Base-by-base conservation (phyloP, 495 filamentous ascomycete species). In the Aspergillus ostianus region DNA sequence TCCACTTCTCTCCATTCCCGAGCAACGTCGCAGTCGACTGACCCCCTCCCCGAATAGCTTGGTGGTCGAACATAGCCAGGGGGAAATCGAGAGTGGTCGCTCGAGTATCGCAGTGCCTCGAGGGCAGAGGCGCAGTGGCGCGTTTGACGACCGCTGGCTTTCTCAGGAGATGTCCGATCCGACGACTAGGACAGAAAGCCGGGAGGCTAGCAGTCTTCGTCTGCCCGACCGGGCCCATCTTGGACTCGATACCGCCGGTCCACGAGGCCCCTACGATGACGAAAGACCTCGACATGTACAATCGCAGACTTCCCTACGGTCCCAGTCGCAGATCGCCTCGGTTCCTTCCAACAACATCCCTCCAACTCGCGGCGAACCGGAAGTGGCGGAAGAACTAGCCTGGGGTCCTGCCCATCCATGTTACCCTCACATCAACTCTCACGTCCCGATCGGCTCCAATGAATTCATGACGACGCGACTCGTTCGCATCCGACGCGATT, bases 371-470 rank as follows among this genome's bases (percentile, higher is more conserved):
- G 85, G 84, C 46, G 84, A 86, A 74, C 58, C 68, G 8, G 77
- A 77, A 29, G 69, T 75, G 26, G 73, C 75, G 15, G 78, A 82
- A 44, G 82, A 85, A 44, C 73, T 82, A 55, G 74, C 82, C 20
- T 97, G 92, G 92, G 91, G 91, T 3, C 91, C 92, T 20, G 85
- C 87, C 20, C 93, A 97, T 67, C 92, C 92, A 6, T 96, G 92
- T 71, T 96, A 86, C 69, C 93, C 93, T 47, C 94, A 99, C 72
- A 79, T 88, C 55, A 99, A 99, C 70, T 91, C 93, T 0, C 91
- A 96, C 70, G 90, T 97, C 18, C 90, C 93, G 2, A 68, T 89
- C 19, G 80, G 84, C 49, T 93, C 90, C 2, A 78, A 84, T 7
- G 85, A 96, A 62, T 89, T 87, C 65, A 72, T 80, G 47, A 85